A percentile compares a stretch with the other conserved stretches of the same genome.
These are phyloP conservation scores for Neurospora tetraspora DNA, from an alignment of 495 filamentous ascomycete species.

Conservation along the genomic window DNA sequence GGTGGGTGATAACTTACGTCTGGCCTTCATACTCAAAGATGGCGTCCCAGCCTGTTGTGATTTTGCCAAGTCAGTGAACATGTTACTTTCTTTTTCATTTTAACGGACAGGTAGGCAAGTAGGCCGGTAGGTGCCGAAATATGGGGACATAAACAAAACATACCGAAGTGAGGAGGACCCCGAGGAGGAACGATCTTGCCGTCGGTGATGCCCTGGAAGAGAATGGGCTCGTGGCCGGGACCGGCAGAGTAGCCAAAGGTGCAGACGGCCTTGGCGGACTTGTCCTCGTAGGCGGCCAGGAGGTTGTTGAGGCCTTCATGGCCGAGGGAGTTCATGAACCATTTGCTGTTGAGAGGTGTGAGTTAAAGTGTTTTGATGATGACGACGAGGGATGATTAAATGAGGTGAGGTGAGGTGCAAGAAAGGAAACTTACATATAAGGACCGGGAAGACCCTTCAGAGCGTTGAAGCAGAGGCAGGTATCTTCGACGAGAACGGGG, in stretches of 20 bases:
- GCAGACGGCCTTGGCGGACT: conserved; percentile 84
- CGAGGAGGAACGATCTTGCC: conserved; percentile 67
- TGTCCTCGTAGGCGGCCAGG: conserved; percentile 80
- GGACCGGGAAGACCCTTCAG: conserved; percentile 86
- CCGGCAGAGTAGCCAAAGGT: conserved; percentile 89
- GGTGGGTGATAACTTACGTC: conserved; percentile 47
- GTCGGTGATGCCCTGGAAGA: conserved; percentile 82
- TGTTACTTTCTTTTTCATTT: background rate
- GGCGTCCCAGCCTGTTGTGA: conserved; percentile 77
- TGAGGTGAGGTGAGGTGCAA: background rate
- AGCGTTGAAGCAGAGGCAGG: conserved; percentile 84
- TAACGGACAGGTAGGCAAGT: background rate
- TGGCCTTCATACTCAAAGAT: conserved; percentile 91
- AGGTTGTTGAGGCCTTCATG: conserved; percentile 83
- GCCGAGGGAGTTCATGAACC: conserved; percentile 76
- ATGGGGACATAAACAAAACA: conserved; percentile 16
- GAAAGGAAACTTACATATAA: conserved; percentile 62
- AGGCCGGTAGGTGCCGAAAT: background rate
- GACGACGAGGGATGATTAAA: background rate
- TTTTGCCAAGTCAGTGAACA: background rate
- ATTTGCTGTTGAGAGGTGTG: conserved; percentile 53
- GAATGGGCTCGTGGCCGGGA: conserved; percentile 70
- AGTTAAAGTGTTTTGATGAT: background rate
- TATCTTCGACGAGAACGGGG: conserved; percentile 92
- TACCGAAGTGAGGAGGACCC: conserved; percentile 75